A percentile compares a stretch with the other conserved stretches of the same genome.
phyloP scores from a whole-genome alignment of 306 rosid species.

The Lathyrus sativus region DNA sequence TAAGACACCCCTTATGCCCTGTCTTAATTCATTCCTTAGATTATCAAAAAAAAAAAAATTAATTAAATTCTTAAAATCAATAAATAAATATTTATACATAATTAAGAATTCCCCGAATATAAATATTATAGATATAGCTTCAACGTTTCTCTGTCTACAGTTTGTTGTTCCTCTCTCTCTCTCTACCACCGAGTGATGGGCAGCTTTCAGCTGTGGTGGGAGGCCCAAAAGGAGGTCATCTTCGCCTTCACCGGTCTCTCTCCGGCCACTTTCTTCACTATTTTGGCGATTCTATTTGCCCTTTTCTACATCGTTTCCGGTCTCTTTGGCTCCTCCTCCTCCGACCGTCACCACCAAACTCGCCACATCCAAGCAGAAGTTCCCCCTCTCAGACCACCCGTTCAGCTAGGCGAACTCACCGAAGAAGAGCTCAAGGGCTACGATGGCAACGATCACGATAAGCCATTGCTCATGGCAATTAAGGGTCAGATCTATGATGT shows the following conservation, averaged over 20 bases:
- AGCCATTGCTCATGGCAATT: constrained; percentile 94
- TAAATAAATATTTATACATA: too few species aligned
- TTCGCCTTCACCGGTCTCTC: constrained; percentile 73
- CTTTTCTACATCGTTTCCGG: constrained; percentile 58
- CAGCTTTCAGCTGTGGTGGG: constrained; percentile 78
- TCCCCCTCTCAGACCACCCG: constrained; percentile 81
- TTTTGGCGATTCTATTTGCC: constrained; percentile 57
- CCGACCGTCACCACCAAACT: constrained; percentile 39
- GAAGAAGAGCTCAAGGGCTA: constrained; percentile 71
- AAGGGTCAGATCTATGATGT: constrained; percentile 98
- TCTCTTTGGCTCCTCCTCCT: constrained; percentile 55
- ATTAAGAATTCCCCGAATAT: too few species aligned
- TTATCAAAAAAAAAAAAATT: too few species aligned
- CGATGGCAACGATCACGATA: constrained; percentile 74
- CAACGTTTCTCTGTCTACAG: too few species aligned
- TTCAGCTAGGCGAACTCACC: constrained; percentile 84
- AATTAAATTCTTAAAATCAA: too few species aligned
- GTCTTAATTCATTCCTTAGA: too few species aligned
- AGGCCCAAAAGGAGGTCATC: constrained; percentile 75
- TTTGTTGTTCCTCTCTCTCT: neutral
- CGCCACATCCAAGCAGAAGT: constrained; percentile 54
- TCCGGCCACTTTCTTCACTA: constrained; percentile 82
- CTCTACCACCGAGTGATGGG: constrained; percentile 45
- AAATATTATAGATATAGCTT: too few species aligned
- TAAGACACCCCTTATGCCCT: too few species aligned